Conservation (phyloP, 1,284 basidiomycete species). For the Rhodotorula sp. region DNA sequence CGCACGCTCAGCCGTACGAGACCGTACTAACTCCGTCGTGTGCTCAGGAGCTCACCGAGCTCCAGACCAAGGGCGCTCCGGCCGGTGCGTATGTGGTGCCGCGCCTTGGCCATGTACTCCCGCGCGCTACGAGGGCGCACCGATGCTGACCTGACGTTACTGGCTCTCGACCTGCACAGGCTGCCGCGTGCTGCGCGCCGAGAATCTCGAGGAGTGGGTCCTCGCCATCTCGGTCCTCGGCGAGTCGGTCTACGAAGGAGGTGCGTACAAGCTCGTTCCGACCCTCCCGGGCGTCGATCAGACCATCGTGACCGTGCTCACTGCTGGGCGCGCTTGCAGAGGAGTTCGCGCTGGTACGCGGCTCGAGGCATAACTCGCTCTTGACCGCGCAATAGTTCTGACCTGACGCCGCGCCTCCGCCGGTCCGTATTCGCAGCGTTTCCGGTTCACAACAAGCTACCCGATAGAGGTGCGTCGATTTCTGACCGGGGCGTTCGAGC, state of each 20-base stretch:
- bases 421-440: slow-evolving; percentile 16
- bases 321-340: slow-evolving; percentile 12
- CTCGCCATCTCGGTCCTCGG: slow-evolving; percentile 27
- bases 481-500: no score
- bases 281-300: no score
- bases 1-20: neutral
- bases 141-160: neutral
- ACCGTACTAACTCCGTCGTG: neutral
- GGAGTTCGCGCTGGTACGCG: slow-evolving; percentile 33
- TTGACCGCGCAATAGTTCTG: neutral
- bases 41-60: slow-evolving; percentile 32
- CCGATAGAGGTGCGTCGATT: slow-evolving; percentile 30
- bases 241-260: slow-evolving; percentile 34
- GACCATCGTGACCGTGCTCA: neutral
- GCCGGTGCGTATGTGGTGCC: slow-evolving; percentile 11
- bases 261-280: slow-evolving; percentile 5
- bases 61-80: slow-evolving; percentile 33
- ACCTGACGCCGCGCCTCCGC: neutral
- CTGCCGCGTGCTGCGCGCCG: slow-evolving; percentile 31
- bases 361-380: neutral
- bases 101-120: neutral
- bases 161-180: neutral
- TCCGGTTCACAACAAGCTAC: slow-evolving; percentile 31
- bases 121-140: neutral
- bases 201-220: slow-evolving; percentile 37